Conservation (phyloP, 805 yeast genomes). For the Kuraishia hungarica region DNA sequence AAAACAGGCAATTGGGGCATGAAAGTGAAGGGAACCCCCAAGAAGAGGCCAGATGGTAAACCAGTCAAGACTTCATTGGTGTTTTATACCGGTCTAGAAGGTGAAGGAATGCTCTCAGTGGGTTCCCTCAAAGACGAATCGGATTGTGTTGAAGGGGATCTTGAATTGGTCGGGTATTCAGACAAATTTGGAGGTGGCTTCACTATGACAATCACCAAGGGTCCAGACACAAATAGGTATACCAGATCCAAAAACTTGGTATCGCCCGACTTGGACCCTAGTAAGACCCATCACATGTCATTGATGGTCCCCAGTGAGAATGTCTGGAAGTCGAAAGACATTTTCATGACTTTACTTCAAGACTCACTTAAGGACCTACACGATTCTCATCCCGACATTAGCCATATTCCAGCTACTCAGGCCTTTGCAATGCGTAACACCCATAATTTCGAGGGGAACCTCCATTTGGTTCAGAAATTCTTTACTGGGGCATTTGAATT, state of each 20-base stretch:
- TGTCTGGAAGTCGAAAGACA: conserved; percentile 72
- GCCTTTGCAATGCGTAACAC: conserved; percentile 49
- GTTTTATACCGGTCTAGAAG: conserved; percentile 74
- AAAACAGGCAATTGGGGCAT: conserved; percentile 78
- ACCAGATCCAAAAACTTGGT: conserved; percentile 21
- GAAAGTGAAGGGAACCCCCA: conserved; percentile 59
- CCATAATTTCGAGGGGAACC: conserved; percentile 58
- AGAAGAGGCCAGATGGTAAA: conserved; percentile 31
- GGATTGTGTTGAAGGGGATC: conserved; percentile 22
- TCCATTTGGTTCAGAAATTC: conserved; percentile 71
- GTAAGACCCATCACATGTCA: conserved; percentile 55
- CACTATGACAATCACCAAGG: conserved; percentile 48
- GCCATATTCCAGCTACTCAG: conserved; percentile 36
- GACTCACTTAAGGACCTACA: conserved; percentile 51
- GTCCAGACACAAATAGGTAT: conserved; percentile 36
- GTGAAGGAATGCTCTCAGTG: conserved; percentile 36
- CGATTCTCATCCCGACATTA: conserved; percentile 9
- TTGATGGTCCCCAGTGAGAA: conserved; percentile 63
- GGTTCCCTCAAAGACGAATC: conserved; percentile 26
- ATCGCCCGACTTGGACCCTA: conserved; percentile 44
- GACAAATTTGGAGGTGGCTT: conserved; percentile 60
- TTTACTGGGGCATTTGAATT: conserved; percentile 72
- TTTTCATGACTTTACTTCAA: conserved; percentile 59
- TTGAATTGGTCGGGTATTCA: conserved; percentile 42
- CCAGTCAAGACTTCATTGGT: conserved; percentile 52